Evolutionary conservation across 441 rosid genomes (phyloP).

Genomic region (Iberis amara): DNA sequence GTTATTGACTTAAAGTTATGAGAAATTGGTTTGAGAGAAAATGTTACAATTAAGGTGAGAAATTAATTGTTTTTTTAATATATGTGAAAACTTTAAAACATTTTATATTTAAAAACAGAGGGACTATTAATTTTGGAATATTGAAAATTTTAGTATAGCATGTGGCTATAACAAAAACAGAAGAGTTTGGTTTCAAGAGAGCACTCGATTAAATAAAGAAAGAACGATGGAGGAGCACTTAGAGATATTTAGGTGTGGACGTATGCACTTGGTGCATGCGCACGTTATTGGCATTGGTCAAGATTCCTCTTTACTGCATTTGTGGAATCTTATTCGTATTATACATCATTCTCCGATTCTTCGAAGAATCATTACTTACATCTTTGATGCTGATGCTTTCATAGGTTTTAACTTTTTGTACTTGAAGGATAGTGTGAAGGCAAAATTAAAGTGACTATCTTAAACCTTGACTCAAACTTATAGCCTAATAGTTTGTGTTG

Average conservation of each 20-base stretch:
- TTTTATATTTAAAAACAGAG: too few species aligned
- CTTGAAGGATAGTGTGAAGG: neutral
- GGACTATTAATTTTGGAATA: neutral
- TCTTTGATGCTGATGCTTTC: conserved; percentile 5
- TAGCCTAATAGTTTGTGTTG: too few species aligned
- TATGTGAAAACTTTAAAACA: too few species aligned
- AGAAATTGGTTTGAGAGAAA: too few species aligned
- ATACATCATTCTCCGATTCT: conserved; percentile 17
- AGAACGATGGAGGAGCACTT: conserved; percentile 22
- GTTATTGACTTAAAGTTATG: too few species aligned
- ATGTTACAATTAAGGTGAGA: too few species aligned
- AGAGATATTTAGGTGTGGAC: conserved; percentile 21
- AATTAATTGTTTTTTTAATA: too few species aligned
- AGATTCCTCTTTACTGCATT: conserved; percentile 31
- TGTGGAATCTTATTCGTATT: conserved; percentile 30
- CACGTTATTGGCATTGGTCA: conserved; percentile 26
- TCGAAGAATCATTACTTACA: conserved; percentile 22
- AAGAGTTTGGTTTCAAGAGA: conserved; percentile 17
- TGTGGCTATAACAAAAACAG: conserved; percentile 16
- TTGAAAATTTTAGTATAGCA: neutral
- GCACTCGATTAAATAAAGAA: conserved; percentile 22
- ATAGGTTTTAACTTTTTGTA: neutral
- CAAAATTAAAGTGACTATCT: too few species aligned
- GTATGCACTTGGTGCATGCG: conserved; percentile 29
- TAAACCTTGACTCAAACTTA: too few species aligned